Evolutionary conservation across 2,329 filamentous ascomycete genomes (phyloP), one percentile per base, ranked within the genome.

Genomic region (Volutella citrinella): DNA sequence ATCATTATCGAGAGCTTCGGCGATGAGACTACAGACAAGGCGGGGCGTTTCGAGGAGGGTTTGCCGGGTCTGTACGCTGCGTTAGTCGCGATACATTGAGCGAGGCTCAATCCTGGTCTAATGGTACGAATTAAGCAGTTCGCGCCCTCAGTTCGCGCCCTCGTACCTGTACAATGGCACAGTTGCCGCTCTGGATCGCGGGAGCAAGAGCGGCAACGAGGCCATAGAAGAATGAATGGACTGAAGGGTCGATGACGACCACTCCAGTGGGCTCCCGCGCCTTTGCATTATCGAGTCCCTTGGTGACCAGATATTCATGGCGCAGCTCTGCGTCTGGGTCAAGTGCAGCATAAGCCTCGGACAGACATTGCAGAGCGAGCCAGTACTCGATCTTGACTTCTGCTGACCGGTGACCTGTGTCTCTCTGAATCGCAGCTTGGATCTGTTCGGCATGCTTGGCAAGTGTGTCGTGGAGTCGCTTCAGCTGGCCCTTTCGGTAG

Each of bases 381-480:
- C 38, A 51, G 19, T 46, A 51, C 27, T 51, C 48, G 12, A 40
- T 37, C 8, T 51, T 45, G 3, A 51, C 33, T 22, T 50, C 48
- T 4, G 39, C 43, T 18, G 36, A 16, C 3, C 36, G 38, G 9
- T 45, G 25, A 6, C 18, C 40, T 1, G 48, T 45, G 27, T 50
- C 48, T 5, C 42, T 46, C 9, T 36, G 13, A 19, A 50, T 51
- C 5, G 47, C 42, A 11, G 48, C 42, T 31, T 45, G 40, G 2
- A 50, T 46, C 7, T 43, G 23, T 1, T 29, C 13, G 5, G 47
- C 39, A 10, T 42, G 38, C 7, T 47, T 36, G 0, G 39, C 36
- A 8, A 50, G 21, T 0, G 34, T 17, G n/a, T 13, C 32, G 19
- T 50, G 48, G 5, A 50, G 36, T 12, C 27, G 28, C 4, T 37